phyloP scores from a whole-genome alignment of 768 basidiomycete species.

The Boletus fagicola region DNA sequence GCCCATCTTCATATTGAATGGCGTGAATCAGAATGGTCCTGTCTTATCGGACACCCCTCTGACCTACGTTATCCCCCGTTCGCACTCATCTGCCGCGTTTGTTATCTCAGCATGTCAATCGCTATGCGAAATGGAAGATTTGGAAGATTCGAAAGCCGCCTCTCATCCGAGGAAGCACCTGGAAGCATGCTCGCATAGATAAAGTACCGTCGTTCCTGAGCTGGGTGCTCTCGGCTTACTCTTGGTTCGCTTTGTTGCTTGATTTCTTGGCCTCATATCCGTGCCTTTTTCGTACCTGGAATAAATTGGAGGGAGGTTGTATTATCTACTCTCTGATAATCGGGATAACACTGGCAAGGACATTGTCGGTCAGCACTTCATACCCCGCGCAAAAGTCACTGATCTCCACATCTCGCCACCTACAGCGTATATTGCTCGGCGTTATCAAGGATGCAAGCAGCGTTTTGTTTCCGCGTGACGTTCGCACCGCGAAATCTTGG shows the following conservation, averaged over 20 bases:
- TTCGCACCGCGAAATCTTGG: background rate
- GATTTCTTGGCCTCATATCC: slow-evolving; percentile 2
- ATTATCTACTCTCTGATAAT: background rate
- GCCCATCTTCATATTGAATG: background rate
- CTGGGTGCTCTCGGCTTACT: background rate
- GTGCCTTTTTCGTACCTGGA: slow-evolving; percentile 2
- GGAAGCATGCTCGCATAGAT: background rate
- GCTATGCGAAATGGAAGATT: slow-evolving; percentile 6
- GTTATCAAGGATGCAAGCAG: background rate
- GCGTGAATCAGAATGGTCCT: background rate
- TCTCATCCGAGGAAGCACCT: slow-evolving; percentile 3
- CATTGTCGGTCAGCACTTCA: background rate
- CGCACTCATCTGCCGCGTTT: background rate
- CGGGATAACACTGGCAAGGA: too few relatives aligned
- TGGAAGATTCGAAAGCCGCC: slow-evolving; percentile 1
- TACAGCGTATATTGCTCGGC: background rate
- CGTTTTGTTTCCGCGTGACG: background rate
- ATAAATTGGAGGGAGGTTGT: background rate
- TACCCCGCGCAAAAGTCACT: too few relatives aligned
- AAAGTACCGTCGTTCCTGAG: background rate
- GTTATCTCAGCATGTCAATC: slow-evolving; percentile 3
- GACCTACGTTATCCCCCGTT: background rate
- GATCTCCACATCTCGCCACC: background rate
- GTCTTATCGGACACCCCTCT: slow-evolving; percentile 1
- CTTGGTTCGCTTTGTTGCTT: background rate